Conservation (phyloP, 1,284 basidiomycete genomes). For the Erythrobasidium hasegawianum region DNA sequence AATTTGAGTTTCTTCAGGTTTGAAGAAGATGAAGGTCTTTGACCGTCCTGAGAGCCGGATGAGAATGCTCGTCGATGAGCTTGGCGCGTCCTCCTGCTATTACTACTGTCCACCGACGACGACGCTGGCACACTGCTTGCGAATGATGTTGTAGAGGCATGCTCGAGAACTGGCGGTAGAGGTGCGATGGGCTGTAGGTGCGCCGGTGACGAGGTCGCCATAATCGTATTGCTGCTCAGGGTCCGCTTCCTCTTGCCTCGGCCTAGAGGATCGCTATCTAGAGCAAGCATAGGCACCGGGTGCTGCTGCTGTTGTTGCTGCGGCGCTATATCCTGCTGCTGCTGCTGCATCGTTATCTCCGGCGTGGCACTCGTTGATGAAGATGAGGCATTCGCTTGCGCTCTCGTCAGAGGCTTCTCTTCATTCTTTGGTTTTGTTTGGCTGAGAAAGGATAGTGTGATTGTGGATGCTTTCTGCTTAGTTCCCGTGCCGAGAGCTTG, state of each 20-base stretch:
- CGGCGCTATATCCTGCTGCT: neutral
- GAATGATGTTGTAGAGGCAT: neutral
- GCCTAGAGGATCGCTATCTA: conserved; percentile 4
- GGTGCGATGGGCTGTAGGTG: neutral
- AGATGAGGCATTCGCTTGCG: neutral
- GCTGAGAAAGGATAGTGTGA: conserved; percentile 4
- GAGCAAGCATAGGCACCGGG: neutral
- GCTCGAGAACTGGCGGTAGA: neutral
- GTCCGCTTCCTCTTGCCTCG: conserved; percentile 13
- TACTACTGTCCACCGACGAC: neutral
- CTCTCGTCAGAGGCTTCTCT: conserved; percentile 14
- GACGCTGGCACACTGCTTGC: too few relatives aligned
- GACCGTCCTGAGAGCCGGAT: conserved; percentile 11
- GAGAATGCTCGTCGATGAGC: conserved; percentile 18
- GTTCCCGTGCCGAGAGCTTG: neutral
- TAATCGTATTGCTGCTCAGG: neutral
- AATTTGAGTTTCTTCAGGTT: conserved; percentile 26
- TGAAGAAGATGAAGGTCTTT: conserved; percentile 4
- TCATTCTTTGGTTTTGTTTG: neutral
- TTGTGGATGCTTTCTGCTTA: neutral
- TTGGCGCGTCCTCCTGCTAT: neutral
- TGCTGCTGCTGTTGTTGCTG: neutral
- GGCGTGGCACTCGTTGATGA: too few relatives aligned
- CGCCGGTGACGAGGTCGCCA: neutral
- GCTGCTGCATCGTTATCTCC: neutral